Evolutionary conservation across 768 basidiomycete species (phyloP), one percentile per base, ranked within the genome.

Genomic region (Goffeauzyma gilvescens): DNA sequence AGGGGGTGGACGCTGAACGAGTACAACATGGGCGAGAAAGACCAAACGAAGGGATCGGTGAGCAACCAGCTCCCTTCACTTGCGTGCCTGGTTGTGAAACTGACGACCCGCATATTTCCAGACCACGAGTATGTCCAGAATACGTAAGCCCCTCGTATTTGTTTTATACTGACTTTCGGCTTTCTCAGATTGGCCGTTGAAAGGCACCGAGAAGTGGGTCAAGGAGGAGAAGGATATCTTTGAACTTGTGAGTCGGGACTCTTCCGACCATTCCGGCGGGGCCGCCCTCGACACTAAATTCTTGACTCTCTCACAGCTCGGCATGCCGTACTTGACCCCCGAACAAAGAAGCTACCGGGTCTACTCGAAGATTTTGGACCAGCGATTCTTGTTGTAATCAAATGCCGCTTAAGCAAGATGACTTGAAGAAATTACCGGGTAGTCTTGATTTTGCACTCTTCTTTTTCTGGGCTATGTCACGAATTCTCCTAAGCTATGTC

Each of bases 301-400:
- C 24, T 31, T 45, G 6, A 18, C 28, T 3, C 7, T 27, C 26
- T 18, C 10, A 38, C 38, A 57, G 55, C 53, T 60, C 24, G 48
- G 43, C 13, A 27, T 60, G 1, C 58, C 55, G 12, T 60, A 53
- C 39, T 43, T 60, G 34, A 42, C 46, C 48, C 55, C 53, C 13
- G 45, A 44, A 21, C 38, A 55, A 32, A 40, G 55, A 22, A 50
- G 48, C 3, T 56, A 47, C 48, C 44, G 42, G 41, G 45, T 39
- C n/a, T 56, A 55, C 45, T 45, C 44, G 33, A 41, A 46, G 30
- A 50, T 53, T 32, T 24, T 48, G 13, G 39, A 46, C 17, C 14
- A 31, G 30, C 6, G 26, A 28, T 41, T 24, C 44, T 70, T 59
- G 79, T 46, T n/a, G n/a, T n/a, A n/a, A n/a, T n/a, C n/a, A n/a